Percentiles rank a stretch among this genome's conserved stretches.
phyloP scores from a whole-genome alignment of 768 basidiomycete genomes.

The Mycena crocata region DNA sequence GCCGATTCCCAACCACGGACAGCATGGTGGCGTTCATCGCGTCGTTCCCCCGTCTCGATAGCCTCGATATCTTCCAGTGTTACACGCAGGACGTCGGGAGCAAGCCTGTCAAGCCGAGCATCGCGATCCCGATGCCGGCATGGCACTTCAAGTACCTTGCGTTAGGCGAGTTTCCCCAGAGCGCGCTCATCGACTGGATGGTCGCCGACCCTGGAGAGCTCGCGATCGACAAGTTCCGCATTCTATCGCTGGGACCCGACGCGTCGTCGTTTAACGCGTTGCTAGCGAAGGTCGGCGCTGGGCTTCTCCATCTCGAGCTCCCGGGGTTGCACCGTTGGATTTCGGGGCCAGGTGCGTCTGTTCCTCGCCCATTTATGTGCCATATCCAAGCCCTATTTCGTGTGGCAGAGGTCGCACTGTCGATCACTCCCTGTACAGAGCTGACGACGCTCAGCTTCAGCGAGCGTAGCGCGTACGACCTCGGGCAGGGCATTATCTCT shows the following conservation, averaged over 20 bases:
- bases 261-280: constrained; percentile 19
- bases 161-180: constrained; percentile 23
- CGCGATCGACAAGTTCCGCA: constrained; percentile 19
- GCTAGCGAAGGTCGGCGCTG: constrained; percentile 7
- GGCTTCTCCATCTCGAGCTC: constrained; percentile 15
- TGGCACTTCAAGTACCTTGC: constrained; percentile 22
- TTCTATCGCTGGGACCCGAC: constrained; percentile 14
- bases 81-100: neutral
- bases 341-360: neutral
- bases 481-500: constrained; percentile 7
- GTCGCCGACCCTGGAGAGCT: neutral
- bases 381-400: neutral
- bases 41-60: constrained; percentile 12
- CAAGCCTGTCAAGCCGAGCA: neutral
- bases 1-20: constrained; percentile 1
- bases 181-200: constrained; percentile 19
- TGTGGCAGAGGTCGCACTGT: constrained; percentile 8
- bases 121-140: neutral
- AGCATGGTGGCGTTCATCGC: constrained; percentile 20
- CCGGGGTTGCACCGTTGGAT: constrained; percentile 3
- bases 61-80: constrained; percentile 26
- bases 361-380: neutral
- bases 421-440: constrained; percentile 1
- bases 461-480: constrained; percentile 18
- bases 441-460: constrained; percentile 18